Percentiles rank a stretch among this genome's conserved stretches.
These are phyloP conservation scores for Hypericum perforatum DNA, from an alignment of 345 rosid species.

Conservation along the genomic window DNA sequence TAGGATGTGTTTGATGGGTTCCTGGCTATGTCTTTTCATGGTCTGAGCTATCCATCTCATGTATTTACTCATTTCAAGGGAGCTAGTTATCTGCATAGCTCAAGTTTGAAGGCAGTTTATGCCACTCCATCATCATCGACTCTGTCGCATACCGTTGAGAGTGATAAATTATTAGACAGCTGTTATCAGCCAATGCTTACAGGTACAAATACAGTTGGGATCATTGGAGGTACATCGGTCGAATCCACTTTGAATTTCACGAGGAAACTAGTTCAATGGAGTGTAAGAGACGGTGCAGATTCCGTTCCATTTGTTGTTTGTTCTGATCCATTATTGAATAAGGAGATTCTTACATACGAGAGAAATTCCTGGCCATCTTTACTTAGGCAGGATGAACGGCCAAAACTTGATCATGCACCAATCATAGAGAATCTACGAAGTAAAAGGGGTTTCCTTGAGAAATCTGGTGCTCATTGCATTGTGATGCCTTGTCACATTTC, in stretches of 20 bases:
- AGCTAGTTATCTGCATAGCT: constrained; percentile 17
- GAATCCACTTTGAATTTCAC: constrained; percentile 43
- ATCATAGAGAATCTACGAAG: constrained; percentile 29
- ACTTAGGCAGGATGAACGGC: constrained; percentile 21
- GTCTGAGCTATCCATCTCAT: constrained; percentile 31
- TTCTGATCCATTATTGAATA: constrained; percentile 55
- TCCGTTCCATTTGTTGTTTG: constrained; percentile 52
- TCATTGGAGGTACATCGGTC: constrained; percentile 59
- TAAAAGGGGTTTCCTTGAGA: constrained; percentile 35
- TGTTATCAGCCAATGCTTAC: constrained; percentile 32
- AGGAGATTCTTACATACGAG: constrained; percentile 41
- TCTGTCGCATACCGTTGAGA: constrained; percentile 44
- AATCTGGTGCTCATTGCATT: constrained; percentile 40
- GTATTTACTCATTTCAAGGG: constrained; percentile 15
- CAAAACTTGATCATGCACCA: constrained; percentile 19
- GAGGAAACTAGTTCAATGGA: constrained; percentile 45
- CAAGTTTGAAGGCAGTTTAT: constrained; percentile 34
- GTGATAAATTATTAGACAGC: constrained; percentile 30
- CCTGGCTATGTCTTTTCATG: constrained; percentile 38
- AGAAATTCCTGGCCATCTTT: constrained; percentile 34
- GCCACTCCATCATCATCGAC: constrained; percentile 48
- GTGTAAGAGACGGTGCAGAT: constrained; percentile 36
- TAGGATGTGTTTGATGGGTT: constrained; percentile 37
- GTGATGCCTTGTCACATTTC: constrained; percentile 42
- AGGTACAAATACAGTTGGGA: constrained; percentile 53